Evolutionary conservation across 495 filamentous ascomycete species (phyloP).

Genomic region (Penicillium desertorum): DNA sequence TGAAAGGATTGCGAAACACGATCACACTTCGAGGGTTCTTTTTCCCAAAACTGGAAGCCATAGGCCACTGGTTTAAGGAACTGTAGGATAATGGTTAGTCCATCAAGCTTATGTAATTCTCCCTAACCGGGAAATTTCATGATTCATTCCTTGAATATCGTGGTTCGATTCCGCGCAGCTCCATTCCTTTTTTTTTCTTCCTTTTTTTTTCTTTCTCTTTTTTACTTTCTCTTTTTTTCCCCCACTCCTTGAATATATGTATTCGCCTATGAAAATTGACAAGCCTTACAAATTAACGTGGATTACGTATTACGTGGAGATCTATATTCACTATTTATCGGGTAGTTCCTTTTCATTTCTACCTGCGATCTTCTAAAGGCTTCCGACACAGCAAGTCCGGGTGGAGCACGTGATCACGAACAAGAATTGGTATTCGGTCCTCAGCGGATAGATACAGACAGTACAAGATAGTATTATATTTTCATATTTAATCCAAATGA

Average conservation of each 20-base stretch:
- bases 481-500: no score
- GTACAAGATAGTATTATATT: no score
- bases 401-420: background rate
- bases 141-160: slow-evolving; percentile 11
- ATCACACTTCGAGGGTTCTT: background rate
- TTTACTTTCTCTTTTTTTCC: no score
- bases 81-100: slow-evolving; percentile 11
- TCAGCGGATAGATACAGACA: no score
- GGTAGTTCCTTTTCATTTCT: background rate
- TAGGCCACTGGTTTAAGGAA: slow-evolving; percentile 2
- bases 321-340: background rate
- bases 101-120: slow-evolving; percentile 8
- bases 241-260: no score
- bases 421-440: no score
- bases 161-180: slow-evolving; percentile 10
- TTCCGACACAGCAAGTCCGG: background rate
- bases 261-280: background rate
- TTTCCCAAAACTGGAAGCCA: background rate
- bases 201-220: no score
- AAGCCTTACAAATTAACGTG: background rate
- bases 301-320: background rate
- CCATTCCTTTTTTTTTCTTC: background rate
- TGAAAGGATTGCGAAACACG: background rate
- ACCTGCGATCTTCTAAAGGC: no score
- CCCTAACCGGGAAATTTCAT: slow-evolving; percentile 3